Evolutionary conservation across 2,329 filamentous ascomycete genomes (phyloP).

Genomic region (Didymella glomerata): DNA sequence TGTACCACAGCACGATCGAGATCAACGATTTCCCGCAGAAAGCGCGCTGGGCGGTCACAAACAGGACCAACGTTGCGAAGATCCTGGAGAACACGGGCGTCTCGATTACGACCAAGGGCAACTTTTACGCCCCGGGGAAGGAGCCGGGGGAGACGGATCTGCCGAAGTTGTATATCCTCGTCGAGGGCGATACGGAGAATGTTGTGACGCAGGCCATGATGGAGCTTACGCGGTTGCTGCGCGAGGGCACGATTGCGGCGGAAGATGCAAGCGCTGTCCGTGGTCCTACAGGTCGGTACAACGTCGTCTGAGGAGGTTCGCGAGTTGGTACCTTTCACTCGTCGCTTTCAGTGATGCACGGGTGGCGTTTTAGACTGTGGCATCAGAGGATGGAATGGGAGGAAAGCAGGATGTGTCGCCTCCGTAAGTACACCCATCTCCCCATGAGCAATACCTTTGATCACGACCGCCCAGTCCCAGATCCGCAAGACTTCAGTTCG

Average conservation of each 20-base stretch:
- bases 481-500: neutral
- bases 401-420: neutral
- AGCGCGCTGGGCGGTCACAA: conserved; percentile 97
- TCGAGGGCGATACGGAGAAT: conserved; percentile 95
- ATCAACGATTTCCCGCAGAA: conserved; percentile 99
- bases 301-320: conserved; percentile 59
- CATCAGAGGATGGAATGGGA: neutral
- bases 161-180: conserved; percentile 96
- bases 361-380: neutral
- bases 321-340: no score
- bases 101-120: conserved; percentile 97
- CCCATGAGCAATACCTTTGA: conserved; percentile 11
- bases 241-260: conserved; percentile 88
- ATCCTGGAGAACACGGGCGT: conserved; percentile 94
- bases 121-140: conserved; percentile 84
- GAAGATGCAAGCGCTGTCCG: conserved; percentile 80
- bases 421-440: conserved; percentile 15
- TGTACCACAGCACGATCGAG: conserved; percentile 95
- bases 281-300: conserved; percentile 84
- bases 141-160: conserved; percentile 75
- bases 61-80: conserved; percentile 97
- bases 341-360: neutral
- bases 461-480: conserved; percentile 18
- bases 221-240: conserved; percentile 85
- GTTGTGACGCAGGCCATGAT: conserved; percentile 89